Conservation (phyloP, 1,284 basidiomycete species). For the Ganoderma resinaceum region DNA sequence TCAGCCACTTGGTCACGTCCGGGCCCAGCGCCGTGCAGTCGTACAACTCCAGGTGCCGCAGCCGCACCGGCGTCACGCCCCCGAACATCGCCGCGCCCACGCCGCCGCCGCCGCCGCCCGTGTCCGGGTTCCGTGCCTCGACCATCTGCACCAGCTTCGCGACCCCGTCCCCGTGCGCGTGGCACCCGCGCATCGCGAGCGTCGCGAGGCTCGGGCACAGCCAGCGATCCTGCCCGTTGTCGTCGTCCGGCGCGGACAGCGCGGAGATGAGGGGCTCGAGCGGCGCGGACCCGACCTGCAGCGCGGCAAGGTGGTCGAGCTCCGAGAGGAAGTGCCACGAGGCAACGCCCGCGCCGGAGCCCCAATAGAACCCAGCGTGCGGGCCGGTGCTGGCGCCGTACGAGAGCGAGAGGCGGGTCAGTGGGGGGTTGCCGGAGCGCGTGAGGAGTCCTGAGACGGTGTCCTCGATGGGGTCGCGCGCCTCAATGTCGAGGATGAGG, state of each 20-base stretch:
- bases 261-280: slow-evolving; percentile 65
- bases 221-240: slow-evolving; percentile 58
- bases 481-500: slow-evolving; percentile 70
- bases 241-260: slow-evolving; percentile 64
- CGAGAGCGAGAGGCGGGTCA: slow-evolving; percentile 64
- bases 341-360: slow-evolving; percentile 48
- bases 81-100: slow-evolving; percentile 29
- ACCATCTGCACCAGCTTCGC: slow-evolving; percentile 72
- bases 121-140: slow-evolving; percentile 69
- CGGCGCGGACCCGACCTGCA: slow-evolving; percentile 67
- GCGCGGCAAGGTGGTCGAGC: slow-evolving; percentile 55
- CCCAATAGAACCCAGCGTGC: slow-evolving; percentile 51
- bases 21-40: slow-evolving; percentile 67
- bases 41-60: slow-evolving; percentile 65
- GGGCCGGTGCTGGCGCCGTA: slow-evolving; percentile 51
- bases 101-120: slow-evolving; percentile 26
- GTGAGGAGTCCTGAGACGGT: slow-evolving; percentile 62
- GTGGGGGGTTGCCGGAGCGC: slow-evolving; percentile 61
- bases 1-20: slow-evolving; percentile 72
- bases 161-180: slow-evolving; percentile 65
- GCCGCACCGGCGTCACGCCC: slow-evolving; percentile 50
- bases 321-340: slow-evolving; percentile 59
- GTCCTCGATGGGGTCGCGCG: slow-evolving; percentile 73
- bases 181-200: slow-evolving; percentile 66
- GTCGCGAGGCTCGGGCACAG: slow-evolving; percentile 63